A percentile compares a stretch with the other conserved stretches of the same genome.
Evolutionary conservation across 148 eudicot species (phyloP).

Genomic region (Chenopodium album): DNA sequence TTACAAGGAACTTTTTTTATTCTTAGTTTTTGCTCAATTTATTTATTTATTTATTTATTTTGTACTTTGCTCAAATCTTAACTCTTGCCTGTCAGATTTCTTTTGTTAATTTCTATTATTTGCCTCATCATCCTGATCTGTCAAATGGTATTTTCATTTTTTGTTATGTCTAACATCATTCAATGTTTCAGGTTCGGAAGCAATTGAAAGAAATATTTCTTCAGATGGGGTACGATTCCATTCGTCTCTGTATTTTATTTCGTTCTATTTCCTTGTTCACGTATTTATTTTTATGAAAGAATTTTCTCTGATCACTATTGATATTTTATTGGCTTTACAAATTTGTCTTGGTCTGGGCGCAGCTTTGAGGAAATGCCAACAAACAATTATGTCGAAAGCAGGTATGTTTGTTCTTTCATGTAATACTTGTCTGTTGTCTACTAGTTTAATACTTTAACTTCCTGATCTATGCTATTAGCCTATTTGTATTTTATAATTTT

Average conservation of each 20-base stretch:
- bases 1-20: too few relatives aligned
- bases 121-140: background rate
- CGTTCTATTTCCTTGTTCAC: background rate
- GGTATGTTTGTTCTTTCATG: conserved; percentile 38
- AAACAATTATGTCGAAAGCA: conserved; percentile 87
- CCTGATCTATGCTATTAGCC: background rate
- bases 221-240: conserved; percentile 72
- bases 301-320: background rate
- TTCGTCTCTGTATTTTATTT: background rate
- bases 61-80: too few relatives aligned
- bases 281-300: too few relatives aligned
- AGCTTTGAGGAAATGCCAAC: conserved; percentile 99
- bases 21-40: too few relatives aligned
- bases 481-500: background rate
- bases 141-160: background rate
- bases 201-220: conserved; percentile 86
- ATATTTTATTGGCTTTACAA: background rate
- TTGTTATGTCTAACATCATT: background rate
- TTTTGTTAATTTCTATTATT: background rate
- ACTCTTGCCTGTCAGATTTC: background rate
- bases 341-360: conserved; percentile 32
- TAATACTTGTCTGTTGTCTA: background rate
- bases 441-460: background rate
- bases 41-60: too few relatives aligned
- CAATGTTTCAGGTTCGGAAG: conserved; percentile 55